phyloP scores from a whole-genome alignment of 2,329 filamentous ascomycete species.

The Trichoderma asperellum region DNA sequence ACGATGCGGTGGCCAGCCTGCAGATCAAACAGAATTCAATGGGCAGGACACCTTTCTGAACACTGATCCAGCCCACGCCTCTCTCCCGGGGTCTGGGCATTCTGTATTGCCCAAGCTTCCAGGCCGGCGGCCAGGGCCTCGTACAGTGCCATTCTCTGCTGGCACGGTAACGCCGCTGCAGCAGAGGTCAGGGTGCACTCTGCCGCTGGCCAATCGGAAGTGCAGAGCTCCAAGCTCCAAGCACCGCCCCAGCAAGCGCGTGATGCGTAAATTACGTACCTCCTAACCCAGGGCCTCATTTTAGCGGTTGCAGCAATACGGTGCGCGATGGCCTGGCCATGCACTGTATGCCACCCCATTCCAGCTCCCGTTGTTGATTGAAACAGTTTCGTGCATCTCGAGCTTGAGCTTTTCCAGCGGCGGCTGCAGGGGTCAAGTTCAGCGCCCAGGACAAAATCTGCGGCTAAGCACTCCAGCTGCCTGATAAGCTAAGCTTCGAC shows the following conservation, averaged over 20 bases:
- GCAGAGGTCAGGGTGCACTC: neutral
- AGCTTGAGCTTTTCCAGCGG: slow-evolving; percentile 24
- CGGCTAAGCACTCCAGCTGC: neutral
- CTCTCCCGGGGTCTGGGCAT: neutral
- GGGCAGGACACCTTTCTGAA: neutral
- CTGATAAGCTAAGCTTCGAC: neutral
- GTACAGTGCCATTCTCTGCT: neutral
- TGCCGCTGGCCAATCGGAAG: slow-evolving; percentile 21
- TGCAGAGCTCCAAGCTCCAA: slow-evolving; percentile 11
- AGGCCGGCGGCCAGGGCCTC: neutral
- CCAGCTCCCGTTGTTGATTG: slow-evolving; percentile 13
- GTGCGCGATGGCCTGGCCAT: neutral
- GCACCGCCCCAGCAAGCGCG: slow-evolving; percentile 23
- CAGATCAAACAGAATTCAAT: slow-evolving; percentile 1
- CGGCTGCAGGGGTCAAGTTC: slow-evolving; percentile 6
- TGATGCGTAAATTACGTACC: slow-evolving; percentile 31
- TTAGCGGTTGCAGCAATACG: slow-evolving; percentile 14
- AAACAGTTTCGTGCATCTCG: slow-evolving; percentile 1
- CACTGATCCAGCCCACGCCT: neutral
- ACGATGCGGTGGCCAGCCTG: neutral
- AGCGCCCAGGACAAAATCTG: slow-evolving; percentile 5
- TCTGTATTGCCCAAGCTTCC: neutral
- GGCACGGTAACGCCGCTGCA: neutral
- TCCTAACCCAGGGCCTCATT: slow-evolving; percentile 14
- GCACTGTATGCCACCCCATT: slow-evolving; percentile 6